Percentiles rank a stretch among this genome's conserved stretches.
These are phyloP conservation scores for Cyberlindnera misumaiensis DNA, from an alignment of 805 yeast genomes.

Conservation along the genomic window DNA sequence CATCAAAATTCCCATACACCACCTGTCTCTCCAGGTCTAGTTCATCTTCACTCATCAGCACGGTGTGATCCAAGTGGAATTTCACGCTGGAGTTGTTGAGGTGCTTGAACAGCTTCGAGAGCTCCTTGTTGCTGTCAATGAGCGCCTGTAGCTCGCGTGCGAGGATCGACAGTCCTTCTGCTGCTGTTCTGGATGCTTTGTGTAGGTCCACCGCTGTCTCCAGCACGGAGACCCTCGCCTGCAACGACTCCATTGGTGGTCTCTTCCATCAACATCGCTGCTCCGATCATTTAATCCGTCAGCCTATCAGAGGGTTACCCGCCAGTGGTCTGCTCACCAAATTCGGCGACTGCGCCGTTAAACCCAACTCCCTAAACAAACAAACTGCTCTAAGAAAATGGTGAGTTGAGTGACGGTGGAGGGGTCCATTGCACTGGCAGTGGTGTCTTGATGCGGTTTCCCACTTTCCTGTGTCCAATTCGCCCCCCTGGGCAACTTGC, in stretches of 20 bases:
- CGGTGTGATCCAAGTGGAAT: constrained; percentile 4
- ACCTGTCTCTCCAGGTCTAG: constrained; percentile 2
- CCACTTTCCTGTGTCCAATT: neutral
- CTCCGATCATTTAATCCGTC: neutral
- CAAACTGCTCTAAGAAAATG: neutral
- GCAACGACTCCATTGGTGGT: constrained; percentile 3
- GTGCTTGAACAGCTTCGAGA: constrained; percentile 6
- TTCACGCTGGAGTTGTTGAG: constrained; percentile 6
- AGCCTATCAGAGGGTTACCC: too few species aligned
- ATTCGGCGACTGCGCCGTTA: too few species aligned
- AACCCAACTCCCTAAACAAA: neutral
- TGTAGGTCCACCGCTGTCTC: constrained; percentile 5
- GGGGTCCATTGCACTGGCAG: neutral
- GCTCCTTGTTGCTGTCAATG: neutral
- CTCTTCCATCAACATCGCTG: neutral
- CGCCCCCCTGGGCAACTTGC: neutral
- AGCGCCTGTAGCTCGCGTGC: constrained; percentile 5
- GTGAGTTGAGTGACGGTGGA: neutral
- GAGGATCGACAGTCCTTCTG: constrained; percentile 3
- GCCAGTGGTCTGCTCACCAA: too few species aligned
- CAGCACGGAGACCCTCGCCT: constrained; percentile 2
- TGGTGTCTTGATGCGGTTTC: neutral
- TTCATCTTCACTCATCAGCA: neutral
- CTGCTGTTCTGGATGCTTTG: constrained; percentile 1
- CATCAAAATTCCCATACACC: neutral